Base-by-base conservation (phyloP, 805 yeast genomes). In the Cyberlindnera mississippiensis region DNA sequence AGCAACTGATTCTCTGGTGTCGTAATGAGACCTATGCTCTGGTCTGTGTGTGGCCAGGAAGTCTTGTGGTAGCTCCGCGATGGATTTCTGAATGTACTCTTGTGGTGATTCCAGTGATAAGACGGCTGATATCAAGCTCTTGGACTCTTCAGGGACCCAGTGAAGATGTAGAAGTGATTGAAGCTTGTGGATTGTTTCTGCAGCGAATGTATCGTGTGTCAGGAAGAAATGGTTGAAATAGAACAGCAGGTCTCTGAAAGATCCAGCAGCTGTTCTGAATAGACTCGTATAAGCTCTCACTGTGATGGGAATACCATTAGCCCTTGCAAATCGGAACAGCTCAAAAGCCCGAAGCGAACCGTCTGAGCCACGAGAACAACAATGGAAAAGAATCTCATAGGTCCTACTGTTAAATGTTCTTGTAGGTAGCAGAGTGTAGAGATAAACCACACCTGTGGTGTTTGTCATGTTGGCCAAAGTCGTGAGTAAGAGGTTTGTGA, bases 361-460 rank as follows among this genome's bases (percentile, higher is more conserved):
- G 20, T 43, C 48, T 17, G 42, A 30, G 8, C 56, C 54, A 17
- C 50, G 42, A 4, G 51, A 44, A 28, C 51, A 42, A 27, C 46
- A 40, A 30, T 44, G 51, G 6, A 52, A 35, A 15, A 55, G 8
- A 5, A 48, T 45, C 14, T 44, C 43, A 27, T 29, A 46, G 3
- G 49, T 33, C 6, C 36, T 32, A 1, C 28, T 9, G 27, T 46
- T 40, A 5, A 45, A 13, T 4, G 29, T 10, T 2, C 19, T 6
- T 1, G 20, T 7, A 3, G 49, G 53, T 4, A 50, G 14, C 9
- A 34, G 34, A 6, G 48, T 37, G 26, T 51, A 53, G 2, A 38
- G 39, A 26, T 44, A 48, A 4, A 53, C 32, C 7, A 51, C 42
- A 13, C 59, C 59, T 1, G 55, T 50, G 2, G 37, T 37, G 30